Base-by-base conservation (phyloP, 495 filamentous ascomycete genomes). In the Diplogelasinospora grovesii region DNA sequence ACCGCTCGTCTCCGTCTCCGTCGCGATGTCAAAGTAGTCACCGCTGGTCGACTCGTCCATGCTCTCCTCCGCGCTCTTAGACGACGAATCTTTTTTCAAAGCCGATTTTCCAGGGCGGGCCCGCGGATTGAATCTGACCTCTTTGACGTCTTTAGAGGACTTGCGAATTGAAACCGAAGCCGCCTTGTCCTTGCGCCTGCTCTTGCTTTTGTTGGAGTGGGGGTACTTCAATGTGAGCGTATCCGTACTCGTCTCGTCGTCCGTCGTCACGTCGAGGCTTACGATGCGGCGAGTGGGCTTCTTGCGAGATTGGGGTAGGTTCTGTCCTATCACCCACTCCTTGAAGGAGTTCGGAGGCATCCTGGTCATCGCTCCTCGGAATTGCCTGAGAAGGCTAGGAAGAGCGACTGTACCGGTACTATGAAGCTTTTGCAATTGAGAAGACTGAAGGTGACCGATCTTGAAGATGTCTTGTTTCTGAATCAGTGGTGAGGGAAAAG, bases 321-420 rank as follows among this genome's bases (percentile, higher is more conserved):
- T 66, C 26, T 57, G 59, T 22, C 65, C 65, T 1, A 65, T 37
- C 36, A 68, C 50, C 67, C 67, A 71, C 46, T 71, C 65, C 7
- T 43, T 29, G 16, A 59, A 19, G 6, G 56, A 55, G 22, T 53
- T 39, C 19, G 54, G 54, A 32, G 57, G 48, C 57, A 60, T 60
- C n/a, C n/a, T n/a, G 20, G 35, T 39, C 14, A 3, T 30, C 20
- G 20, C 10, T 38, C 13, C 13, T 30, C 13, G 8, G 22, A 8
- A n/a, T 11, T 9, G 10, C 13, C 19, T 36, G n/a, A 1, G 22
- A 20, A 21, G 9, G 16, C 19, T n/a, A 45, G 36, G 9, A 19
- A n/a, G 5, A 43, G 37, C 25, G 35, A 25, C 7, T 24, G 15
- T 21, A 22, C 15, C 22, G 21, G 35, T 32, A 29, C 15, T 32